Percentiles rank a stretch among this genome's conserved stretches.
Evolutionary conservation across 352 stramenopile species (phyloP).

Genomic region (Pythium folliculosum): DNA sequence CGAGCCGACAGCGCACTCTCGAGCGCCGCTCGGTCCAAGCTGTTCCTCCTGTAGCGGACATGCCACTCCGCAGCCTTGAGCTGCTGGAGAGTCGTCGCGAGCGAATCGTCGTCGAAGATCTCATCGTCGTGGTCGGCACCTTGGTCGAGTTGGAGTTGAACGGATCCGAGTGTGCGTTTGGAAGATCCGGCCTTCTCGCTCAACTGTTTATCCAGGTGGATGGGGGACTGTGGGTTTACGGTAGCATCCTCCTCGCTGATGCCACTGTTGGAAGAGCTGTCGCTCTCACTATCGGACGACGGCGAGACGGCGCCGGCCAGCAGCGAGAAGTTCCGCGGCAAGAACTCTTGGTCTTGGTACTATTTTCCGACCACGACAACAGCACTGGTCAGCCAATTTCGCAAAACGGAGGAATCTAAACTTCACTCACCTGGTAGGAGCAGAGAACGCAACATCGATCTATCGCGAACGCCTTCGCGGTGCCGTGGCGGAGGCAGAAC

Average conservation of each 20-base stretch:
- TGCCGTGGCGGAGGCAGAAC: constrained; percentile 67
- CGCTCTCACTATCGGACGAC: constrained; percentile 4
- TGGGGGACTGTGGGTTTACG: not conserved
- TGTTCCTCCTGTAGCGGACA: constrained; percentile 38
- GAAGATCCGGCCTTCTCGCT: not conserved
- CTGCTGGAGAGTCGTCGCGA: constrained; percentile 37
- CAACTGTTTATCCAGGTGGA: not conserved
- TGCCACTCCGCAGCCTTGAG: constrained; percentile 57
- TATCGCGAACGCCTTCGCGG: constrained; percentile 36
- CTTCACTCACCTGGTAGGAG: constrained; percentile 39
- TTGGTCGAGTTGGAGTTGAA: not conserved
- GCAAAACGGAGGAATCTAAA: not conserved
- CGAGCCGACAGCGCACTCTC: constrained; percentile 21
- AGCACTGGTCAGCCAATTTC: not conserved
- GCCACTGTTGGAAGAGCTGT: not conserved
- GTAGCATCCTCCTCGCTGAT: not conserved
- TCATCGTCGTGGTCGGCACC: not conserved
- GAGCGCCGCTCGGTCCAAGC: constrained; percentile 30
- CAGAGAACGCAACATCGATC: constrained; percentile 59
- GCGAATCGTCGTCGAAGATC: constrained; percentile 15
- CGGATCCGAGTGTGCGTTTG: not conserved
- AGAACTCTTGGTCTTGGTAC: constrained; percentile 36
- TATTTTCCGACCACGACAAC: constrained; percentile 8
- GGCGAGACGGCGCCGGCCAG: not conserved
- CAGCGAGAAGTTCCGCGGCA: not conserved